Base-by-base conservation (phyloP, 176 grass and related monocot species). In the Areca catechu region DNA sequence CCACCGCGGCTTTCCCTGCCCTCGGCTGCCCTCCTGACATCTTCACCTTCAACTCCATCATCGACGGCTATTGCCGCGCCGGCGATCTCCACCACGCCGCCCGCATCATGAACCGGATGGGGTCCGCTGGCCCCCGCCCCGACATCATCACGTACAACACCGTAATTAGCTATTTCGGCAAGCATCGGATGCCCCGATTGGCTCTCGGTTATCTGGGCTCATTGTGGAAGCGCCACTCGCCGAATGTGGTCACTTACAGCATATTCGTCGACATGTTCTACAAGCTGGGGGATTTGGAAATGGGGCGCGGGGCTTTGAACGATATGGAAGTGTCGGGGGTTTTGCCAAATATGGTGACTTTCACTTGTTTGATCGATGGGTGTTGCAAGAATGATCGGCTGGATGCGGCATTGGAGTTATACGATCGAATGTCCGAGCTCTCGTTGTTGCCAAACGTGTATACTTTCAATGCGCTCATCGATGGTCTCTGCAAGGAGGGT, bases 321-420 rank as follows among this genome's bases (percentile, higher is more conserved):
- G 57, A 60, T 30, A 60, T 60, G 57, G n/a, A 17, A 18, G 23
- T 34, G 5, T 25, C 57, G 3, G 24, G 27, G 16, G 5, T 67
- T 53, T 67, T 16, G 23, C 50, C 64, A 3, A 54, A 54, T 67
- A 16, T 67, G 49, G 64, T 67, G 16, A 67, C 64, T 67, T 60
- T 37, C 25, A 60, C 57, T 27, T 60, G 24, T 60, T 37, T 60
- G 57, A 60, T 60, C 23, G 57, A 60, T 5, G 25, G 57, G 12
- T 37, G 37, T 30, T 60, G 57, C 57, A 60, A 60, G 57, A 60
- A 29, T 19, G 57, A 29, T 3, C 25, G n/a, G 12, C 4, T 60
- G 24, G n/a, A 30, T 16, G 5, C 24, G 7, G 57, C 57, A 30
- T 19, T 60, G 4, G 57, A 29, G 16, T 37, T 60, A 14, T 60